Conservation (phyloP, 108 stramenopile species). For the Nannochloropsis gaditana region DNA sequence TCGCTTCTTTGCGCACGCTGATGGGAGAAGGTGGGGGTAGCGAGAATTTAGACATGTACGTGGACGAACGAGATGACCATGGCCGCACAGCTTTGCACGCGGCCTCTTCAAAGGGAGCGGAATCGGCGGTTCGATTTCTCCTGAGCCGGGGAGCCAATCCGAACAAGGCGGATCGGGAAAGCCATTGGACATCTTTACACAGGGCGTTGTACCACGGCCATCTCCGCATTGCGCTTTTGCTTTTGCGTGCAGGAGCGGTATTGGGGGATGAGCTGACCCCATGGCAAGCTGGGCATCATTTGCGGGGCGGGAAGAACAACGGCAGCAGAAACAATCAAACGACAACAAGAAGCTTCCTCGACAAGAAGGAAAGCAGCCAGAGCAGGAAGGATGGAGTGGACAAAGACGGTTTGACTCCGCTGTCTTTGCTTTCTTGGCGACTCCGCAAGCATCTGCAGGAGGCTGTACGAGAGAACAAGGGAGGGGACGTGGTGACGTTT, state of each 20-base stretch:
- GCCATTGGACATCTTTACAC: constrained; percentile 21
- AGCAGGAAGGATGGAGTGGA: constrained; percentile 14
- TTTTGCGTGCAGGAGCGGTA: neutral
- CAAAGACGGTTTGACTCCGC: constrained; percentile 17
- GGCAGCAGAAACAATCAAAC: neutral
- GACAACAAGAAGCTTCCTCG: neutral
- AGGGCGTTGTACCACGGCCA: constrained; percentile 23
- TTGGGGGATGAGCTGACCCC: neutral
- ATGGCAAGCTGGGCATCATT: neutral
- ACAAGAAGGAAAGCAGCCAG: neutral
- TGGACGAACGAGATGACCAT: constrained; percentile 22
- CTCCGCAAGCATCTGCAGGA: constrained; percentile 1
- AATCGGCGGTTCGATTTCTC: neutral
- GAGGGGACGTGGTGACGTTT: constrained; percentile 18
- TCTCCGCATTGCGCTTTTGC: neutral
- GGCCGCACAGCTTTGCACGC: constrained; percentile 26
- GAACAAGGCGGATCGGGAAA: constrained; percentile 18
- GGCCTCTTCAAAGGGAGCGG: neutral
- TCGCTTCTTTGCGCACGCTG: neutral
- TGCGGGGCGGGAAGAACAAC: neutral
- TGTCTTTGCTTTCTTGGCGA: constrained; percentile 16
- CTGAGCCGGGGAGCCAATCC: neutral
- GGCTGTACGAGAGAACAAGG: neutral
- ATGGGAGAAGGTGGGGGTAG: neutral
- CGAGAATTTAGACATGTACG: neutral